Evolutionary conservation across 805 yeast genomes (phyloP).

Genomic region (Ascoidea rubescens): DNA sequence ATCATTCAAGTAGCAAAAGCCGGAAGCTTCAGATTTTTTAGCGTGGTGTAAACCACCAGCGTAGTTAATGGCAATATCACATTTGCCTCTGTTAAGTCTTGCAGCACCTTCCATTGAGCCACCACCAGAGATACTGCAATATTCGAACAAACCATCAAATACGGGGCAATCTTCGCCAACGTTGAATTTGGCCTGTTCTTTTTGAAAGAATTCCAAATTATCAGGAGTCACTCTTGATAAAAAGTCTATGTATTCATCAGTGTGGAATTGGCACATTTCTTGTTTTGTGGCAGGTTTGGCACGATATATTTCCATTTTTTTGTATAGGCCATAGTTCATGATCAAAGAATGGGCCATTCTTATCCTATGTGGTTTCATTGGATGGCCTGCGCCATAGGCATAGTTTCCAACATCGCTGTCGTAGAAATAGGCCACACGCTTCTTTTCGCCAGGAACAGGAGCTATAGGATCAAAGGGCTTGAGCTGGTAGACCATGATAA

Average conservation of each 20-base stretch:
- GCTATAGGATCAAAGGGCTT: slow-evolving; percentile 51
- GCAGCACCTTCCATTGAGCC: slow-evolving; percentile 88
- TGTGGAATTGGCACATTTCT: slow-evolving; percentile 96
- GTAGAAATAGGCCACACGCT: slow-evolving; percentile 64
- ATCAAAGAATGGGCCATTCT: slow-evolving; percentile 96
- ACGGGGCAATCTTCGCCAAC: slow-evolving; percentile 93
- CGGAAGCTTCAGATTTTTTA: slow-evolving; percentile 85
- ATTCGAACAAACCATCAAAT: slow-evolving; percentile 66
- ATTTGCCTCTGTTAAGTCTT: slow-evolving; percentile 63
- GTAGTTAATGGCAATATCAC: slow-evolving; percentile 87
- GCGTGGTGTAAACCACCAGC: slow-evolving; percentile 96
- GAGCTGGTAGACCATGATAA: slow-evolving; percentile 28
- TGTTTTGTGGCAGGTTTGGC: slow-evolving; percentile 97
- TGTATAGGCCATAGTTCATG: slow-evolving; percentile 93
- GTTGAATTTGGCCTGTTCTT: slow-evolving; percentile 83
- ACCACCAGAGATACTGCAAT: slow-evolving; percentile 72
- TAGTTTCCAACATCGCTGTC: slow-evolving; percentile 95
- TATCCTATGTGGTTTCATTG: slow-evolving; percentile 97
- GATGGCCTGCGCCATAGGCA: slow-evolving; percentile 97
- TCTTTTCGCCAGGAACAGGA: slow-evolving; percentile 12
- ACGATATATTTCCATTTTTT: slow-evolving; percentile 92
- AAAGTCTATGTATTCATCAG: slow-evolving; percentile 94
- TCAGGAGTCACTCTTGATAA: slow-evolving; percentile 85
- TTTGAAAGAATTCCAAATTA: slow-evolving; percentile 72
- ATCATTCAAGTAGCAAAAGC: slow-evolving; percentile 91